Base-by-base conservation (phyloP, 768 basidiomycete species). In the Leccinellum luteum region DNA sequence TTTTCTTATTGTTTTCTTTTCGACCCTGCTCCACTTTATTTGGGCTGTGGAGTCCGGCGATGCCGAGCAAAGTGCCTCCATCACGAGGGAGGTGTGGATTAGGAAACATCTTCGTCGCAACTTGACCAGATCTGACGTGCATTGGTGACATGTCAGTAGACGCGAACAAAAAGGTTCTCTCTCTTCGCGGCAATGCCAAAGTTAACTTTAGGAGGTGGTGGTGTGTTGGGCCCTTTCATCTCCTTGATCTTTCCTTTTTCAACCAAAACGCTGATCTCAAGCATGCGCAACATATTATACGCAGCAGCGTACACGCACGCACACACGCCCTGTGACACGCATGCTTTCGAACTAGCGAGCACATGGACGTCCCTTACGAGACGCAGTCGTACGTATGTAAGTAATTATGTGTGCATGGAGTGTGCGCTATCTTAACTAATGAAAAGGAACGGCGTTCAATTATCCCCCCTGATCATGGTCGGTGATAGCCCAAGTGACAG, bases 201-300 rank as follows among this genome's bases (percentile, higher is more conserved):
- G 44, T 25, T 44, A 59, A 30, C 35, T 38, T 52, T 48, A 23
- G 32, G 48, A 21, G 25, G 21, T 21, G 48, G 35, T 17, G 35
- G 38, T 38, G 17, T 10, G 31, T 12, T 43, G n/a, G 19, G 5
- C n/a, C 14, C 15, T 58, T 19, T 12, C 30, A 43, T 27, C 3
- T 4, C 61, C 38, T 63, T 63, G 30, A 55, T 3, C 10, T 54
- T 64, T 27, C 62, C 62, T 47, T 60, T 63, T 63, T 25, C 21
- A 52, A 44, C 10, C 14, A 31, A 2, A 12, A 21, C n/a, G 48
- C 30, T 15, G 48, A 28, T 35, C 28, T 27, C 25, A 6, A 4
- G n/a, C 17, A 19, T 15, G 13, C 23, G 23, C 12, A 43, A 43
- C 19, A 43, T 32, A 32, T 32, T 32, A 12, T 41, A 41, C 10